Percentiles rank a stretch among this genome's conserved stretches.
phyloP scores from a whole-genome alignment of 1,284 basidiomycete species.

The Ganoderma lucidum region DNA sequence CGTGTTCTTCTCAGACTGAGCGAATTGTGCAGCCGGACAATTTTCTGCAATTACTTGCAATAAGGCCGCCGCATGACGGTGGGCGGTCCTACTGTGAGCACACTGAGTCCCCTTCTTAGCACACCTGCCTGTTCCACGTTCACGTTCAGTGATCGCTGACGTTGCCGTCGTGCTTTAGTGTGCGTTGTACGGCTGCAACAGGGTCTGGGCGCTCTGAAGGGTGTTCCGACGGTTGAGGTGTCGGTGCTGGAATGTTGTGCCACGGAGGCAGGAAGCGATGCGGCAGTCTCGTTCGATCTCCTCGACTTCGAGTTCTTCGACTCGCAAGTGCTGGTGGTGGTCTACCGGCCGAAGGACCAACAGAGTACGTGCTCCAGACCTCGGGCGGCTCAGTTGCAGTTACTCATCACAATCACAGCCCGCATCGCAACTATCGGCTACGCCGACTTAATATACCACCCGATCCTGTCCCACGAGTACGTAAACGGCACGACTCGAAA shows the following conservation, averaged over 20 bases:
- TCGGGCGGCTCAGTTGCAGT: slow-evolving; percentile 6
- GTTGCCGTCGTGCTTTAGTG: slow-evolving; percentile 32
- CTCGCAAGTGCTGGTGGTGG: slow-evolving; percentile 68
- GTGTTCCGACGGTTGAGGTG: slow-evolving; percentile 32
- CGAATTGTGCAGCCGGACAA: slow-evolving; percentile 34
- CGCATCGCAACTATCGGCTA: slow-evolving; percentile 69
- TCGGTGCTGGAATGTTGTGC: slow-evolving; percentile 37
- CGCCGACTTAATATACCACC: slow-evolving; percentile 63
- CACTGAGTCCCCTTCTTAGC: slow-evolving; percentile 13
- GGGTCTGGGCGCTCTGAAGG: slow-evolving; percentile 25
- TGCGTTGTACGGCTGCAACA: slow-evolving; percentile 36
- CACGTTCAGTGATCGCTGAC: slow-evolving; percentile 27
- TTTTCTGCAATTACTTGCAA: slow-evolving; percentile 38
- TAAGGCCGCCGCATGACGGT: slow-evolving; percentile 36
- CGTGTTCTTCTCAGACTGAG: slow-evolving; percentile 28
- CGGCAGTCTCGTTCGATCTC: slow-evolving; percentile 49
- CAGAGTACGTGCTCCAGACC: slow-evolving; percentile 35
- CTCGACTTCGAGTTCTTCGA: slow-evolving; percentile 81
- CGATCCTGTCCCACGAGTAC: slow-evolving; percentile 53
- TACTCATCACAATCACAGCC: slow-evolving; percentile 47
- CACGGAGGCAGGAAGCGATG: slow-evolving; percentile 29
- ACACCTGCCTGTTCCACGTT: slow-evolving; percentile 27
- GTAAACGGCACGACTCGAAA: slow-evolving; percentile 63
- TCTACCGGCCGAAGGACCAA: slow-evolving; percentile 48
- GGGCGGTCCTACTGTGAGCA: slow-evolving; percentile 36